Conservation (phyloP, 441 rosid genomes). For the Jatropha podagrica region DNA sequence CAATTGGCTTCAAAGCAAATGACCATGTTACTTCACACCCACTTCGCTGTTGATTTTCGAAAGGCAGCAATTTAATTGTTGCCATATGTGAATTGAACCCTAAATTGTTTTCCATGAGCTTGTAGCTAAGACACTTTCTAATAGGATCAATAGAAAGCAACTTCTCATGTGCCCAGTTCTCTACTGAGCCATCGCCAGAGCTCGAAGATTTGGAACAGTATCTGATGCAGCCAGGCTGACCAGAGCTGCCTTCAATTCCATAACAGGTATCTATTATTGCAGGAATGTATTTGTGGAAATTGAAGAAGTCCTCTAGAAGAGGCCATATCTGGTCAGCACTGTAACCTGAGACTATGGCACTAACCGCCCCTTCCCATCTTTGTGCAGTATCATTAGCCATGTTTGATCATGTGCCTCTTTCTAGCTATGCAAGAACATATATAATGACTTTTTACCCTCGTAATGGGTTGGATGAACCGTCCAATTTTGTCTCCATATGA, state of each 20-base stretch:
- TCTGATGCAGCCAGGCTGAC: slow-evolving; percentile 4
- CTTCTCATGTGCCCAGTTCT: neutral
- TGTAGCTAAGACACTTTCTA: neutral
- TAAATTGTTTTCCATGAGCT: neutral
- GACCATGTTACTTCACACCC: slow-evolving; percentile 1
- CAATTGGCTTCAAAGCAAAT: neutral
- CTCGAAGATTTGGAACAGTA: neutral
- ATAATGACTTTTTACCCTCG: neutral
- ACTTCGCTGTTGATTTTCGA: neutral
- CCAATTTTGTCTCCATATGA: neutral
- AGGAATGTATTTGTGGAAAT: neutral
- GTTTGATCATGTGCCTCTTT: neutral
- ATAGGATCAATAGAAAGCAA: neutral
- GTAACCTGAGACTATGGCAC: neutral
- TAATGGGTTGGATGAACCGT: neutral
- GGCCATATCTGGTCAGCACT: neutral
- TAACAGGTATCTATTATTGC: neutral
- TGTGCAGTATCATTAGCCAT: neutral
- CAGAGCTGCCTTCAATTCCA: neutral
- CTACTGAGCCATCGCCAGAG: neutral
- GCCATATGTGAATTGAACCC: neutral
- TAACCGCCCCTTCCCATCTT: neutral
- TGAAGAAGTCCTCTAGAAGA: neutral
- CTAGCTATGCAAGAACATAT: neutral
- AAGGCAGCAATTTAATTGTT: neutral